Conservation (phyloP, 2,329 filamentous ascomycete genomes). For the Talaromyces albobiverticillius region DNA sequence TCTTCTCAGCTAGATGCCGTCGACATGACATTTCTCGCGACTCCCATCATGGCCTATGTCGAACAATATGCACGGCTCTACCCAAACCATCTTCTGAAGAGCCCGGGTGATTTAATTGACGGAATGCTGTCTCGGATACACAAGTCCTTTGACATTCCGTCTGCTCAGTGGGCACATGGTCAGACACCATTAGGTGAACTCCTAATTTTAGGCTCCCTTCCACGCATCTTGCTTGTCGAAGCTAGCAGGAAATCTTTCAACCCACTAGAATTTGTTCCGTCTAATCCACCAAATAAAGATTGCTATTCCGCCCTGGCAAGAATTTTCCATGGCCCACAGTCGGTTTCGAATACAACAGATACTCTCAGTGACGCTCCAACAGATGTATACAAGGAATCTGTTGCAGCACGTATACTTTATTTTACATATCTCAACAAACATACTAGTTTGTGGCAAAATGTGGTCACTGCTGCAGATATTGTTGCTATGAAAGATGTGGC, state of each 20-base stretch:
- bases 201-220: constrained; percentile 56
- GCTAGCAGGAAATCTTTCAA: constrained; percentile 35
- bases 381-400: constrained; percentile 46
- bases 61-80: constrained; percentile 55
- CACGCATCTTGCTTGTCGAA: constrained; percentile 52
- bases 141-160: constrained; percentile 43
- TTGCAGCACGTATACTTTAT: constrained; percentile 55
- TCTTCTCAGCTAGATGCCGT: constrained; percentile 49
- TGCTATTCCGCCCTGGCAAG: constrained; percentile 54
- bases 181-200: constrained; percentile 56
- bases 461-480: constrained; percentile 54
- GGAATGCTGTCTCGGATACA: constrained; percentile 48
- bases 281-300: constrained; percentile 52
- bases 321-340: constrained; percentile 57
- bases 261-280: constrained; percentile 51
- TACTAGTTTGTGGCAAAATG: constrained; percentile 50
- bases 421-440: constrained; percentile 53
- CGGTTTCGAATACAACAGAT: constrained; percentile 18
- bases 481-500: constrained; percentile 57
- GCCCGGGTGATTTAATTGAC: constrained; percentile 37
- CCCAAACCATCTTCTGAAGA: constrained; percentile 53
- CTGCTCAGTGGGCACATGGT: constrained; percentile 51
- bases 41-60: constrained; percentile 56
- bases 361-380: constrained; percentile 32
- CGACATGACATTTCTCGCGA: constrained; percentile 53